phyloP scores from a whole-genome alignment of 257 asterid genomes.

The Solanum dulcamara region DNA sequence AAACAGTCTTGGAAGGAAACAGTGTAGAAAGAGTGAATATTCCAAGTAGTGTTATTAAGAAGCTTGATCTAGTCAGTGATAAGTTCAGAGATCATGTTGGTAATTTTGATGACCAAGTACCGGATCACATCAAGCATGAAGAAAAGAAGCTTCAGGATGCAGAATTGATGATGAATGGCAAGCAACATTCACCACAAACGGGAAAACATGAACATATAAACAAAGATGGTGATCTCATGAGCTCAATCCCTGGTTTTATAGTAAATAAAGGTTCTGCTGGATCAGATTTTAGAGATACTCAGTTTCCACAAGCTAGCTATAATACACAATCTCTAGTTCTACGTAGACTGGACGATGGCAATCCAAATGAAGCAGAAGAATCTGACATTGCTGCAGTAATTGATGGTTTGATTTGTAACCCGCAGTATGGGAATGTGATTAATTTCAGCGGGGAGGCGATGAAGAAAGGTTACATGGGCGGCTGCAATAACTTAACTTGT shows the following conservation, averaged over 20 bases:
- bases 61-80: slow-evolving; percentile 9
- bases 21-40: slow-evolving; percentile 9
- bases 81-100: not conserved
- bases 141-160: slow-evolving; percentile 14
- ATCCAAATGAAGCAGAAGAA: slow-evolving; percentile 12
- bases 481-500: slow-evolving; percentile 4
- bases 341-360: slow-evolving; percentile 19
- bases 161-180: slow-evolving; percentile 24
- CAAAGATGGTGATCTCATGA: slow-evolving; percentile 4
- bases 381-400: slow-evolving; percentile 7
- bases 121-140: slow-evolving; percentile 9
- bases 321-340: not conserved
- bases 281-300: slow-evolving; percentile 17
- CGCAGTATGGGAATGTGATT: slow-evolving; percentile 9
- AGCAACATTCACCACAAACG: slow-evolving; percentile 17
- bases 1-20: slow-evolving; percentile 16
- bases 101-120: slow-evolving; percentile 13
- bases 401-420: slow-evolving; percentile 10
- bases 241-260: slow-evolving; percentile 2
- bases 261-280: slow-evolving; percentile 15
- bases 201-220: slow-evolving; percentile 9
- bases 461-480: slow-evolving; percentile 14
- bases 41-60: slow-evolving; percentile 17
- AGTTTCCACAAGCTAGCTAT: not conserved
- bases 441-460: slow-evolving; percentile 10